phyloP scores from a whole-genome alignment of 2,329 filamentous ascomycete species.

The Phaeomoniella chlamydospora region DNA sequence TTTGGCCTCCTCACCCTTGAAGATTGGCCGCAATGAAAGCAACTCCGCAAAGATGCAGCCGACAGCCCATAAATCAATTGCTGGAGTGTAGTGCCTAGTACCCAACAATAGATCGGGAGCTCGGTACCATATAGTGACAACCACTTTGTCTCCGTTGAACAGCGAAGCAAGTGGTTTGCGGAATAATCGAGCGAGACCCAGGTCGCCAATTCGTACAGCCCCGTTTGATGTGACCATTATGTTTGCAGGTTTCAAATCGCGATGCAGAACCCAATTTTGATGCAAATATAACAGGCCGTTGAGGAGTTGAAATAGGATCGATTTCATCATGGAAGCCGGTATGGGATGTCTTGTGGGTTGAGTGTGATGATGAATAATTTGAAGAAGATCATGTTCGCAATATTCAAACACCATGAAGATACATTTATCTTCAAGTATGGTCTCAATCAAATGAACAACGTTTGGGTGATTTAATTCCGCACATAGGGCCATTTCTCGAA shows the following conservation, averaged over 20 bases:
- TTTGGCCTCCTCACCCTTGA: conserved; percentile 97
- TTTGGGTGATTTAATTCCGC: conserved; percentile 81
- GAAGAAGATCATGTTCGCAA: conserved; percentile 89
- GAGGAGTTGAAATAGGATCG: conserved; percentile 88
- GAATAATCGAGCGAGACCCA: conserved; percentile 83
- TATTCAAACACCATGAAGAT: conserved; percentile 99
- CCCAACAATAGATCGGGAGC: conserved; percentile 88
- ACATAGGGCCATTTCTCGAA: conserved; percentile 94
- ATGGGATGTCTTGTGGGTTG: conserved; percentile 79
- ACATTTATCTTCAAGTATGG: conserved; percentile 95
- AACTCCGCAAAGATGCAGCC: conserved; percentile 97
- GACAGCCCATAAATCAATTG: conserved; percentile 94
- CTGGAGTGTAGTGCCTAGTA: conserved; percentile 89
- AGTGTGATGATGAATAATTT: conserved; percentile 97
- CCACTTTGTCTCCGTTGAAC: conserved; percentile 91
- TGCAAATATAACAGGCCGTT: conserved; percentile 93
- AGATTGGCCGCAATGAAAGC: conserved; percentile 78
- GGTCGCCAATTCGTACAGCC: conserved; percentile 85
- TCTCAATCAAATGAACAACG: conserved; percentile 82
- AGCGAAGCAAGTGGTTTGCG: conserved; percentile 85
- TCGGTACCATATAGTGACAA: conserved; percentile 98
- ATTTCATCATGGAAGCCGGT: conserved; percentile 75
- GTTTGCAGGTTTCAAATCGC: conserved; percentile 93
- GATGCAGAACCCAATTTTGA: conserved; percentile 91
- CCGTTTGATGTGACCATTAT: conserved; percentile 93